Conservation (phyloP, 495 filamentous ascomycete genomes). For the Aspergillus indologenus region DNA sequence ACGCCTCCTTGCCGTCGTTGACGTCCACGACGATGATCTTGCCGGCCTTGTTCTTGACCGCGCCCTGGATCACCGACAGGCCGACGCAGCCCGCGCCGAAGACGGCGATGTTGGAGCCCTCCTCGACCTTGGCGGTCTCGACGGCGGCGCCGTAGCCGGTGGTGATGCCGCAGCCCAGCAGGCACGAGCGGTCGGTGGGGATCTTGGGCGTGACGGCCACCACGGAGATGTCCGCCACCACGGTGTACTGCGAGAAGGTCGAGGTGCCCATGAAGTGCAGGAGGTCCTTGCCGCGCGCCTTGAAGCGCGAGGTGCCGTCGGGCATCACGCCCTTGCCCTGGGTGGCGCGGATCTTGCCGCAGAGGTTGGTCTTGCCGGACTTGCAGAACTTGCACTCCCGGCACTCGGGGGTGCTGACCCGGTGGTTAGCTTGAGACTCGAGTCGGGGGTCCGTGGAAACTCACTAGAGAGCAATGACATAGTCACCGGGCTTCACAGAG, state of each 20-base stretch:
- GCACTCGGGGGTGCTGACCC: conserved; percentile 85
- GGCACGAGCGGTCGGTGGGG: conserved; percentile 92
- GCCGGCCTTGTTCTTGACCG: conserved; percentile 78
- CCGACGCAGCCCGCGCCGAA: conserved; percentile 97
- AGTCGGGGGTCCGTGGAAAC: too few species aligned
- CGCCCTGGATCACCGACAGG: conserved; percentile 90
- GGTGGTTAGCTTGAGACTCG: neutral
- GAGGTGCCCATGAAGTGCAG: conserved; percentile 99
- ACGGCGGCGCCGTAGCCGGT: conserved; percentile 96
- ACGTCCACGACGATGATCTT: conserved; percentile 96
- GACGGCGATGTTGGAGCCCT: conserved; percentile 85
- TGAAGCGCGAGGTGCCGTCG: conserved; percentile 94
- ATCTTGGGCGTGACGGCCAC: conserved; percentile 88
- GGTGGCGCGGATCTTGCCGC: conserved; percentile 96
- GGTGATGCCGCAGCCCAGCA: conserved; percentile 96
- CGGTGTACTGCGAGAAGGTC: conserved; percentile 98
- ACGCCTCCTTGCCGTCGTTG: conserved; percentile 87
- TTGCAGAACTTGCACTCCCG: conserved; percentile 98
- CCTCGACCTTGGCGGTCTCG: conserved; percentile 86
- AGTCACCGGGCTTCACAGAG: conserved; percentile 73
- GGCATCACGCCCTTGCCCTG: conserved; percentile 97
- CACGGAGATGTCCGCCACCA: conserved; percentile 97
- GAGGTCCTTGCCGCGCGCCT: conserved; percentile 85
- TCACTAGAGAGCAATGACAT: conserved; percentile 95
- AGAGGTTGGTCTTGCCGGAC: conserved; percentile 98